Evolutionary conservation across 306 rosid genomes (phyloP).

Genomic region (Fragaria nilgerrensis): DNA sequence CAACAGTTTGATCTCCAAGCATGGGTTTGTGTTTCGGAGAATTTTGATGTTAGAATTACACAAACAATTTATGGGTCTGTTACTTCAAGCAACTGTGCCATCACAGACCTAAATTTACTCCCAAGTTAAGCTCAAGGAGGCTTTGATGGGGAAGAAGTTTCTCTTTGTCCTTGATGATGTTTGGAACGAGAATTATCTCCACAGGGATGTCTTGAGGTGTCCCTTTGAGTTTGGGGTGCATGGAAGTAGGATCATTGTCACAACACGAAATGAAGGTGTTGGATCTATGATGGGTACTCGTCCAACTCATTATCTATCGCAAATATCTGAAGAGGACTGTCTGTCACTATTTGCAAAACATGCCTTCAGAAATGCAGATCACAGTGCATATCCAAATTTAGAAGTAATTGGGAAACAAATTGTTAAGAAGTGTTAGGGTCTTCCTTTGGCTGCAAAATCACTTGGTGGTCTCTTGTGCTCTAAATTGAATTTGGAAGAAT

Average conservation of each 20-base stretch:
- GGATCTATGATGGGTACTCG: not conserved
- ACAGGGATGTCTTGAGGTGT: not conserved
- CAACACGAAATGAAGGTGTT: conserved; percentile 8
- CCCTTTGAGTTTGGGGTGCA: not conserved
- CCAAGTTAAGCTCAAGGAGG: not conserved
- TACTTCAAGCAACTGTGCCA: not conserved
- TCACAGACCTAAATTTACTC: not conserved
- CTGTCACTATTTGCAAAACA: not conserved
- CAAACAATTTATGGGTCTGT: not conserved
- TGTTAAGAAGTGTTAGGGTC: not conserved
- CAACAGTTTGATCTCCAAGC: not conserved
- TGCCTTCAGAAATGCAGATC: conserved; percentile 3
- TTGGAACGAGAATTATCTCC: not conserved
- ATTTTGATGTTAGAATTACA: not conserved
- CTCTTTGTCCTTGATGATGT: conserved; percentile 4
- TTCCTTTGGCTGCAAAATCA: not conserved
- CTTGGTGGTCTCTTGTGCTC: not conserved
- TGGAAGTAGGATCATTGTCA: conserved; percentile 6
- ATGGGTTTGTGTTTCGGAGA: conserved; percentile 1
- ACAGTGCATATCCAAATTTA: not conserved
- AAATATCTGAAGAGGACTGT: not conserved
- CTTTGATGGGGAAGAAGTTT: conserved; percentile 6
- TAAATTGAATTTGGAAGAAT: not conserved
- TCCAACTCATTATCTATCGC: not conserved
- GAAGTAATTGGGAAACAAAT: conserved; percentile 17